Conservation (phyloP, 2,329 filamentous ascomycete species). For the Aspergillus fumigatiaffinis region DNA sequence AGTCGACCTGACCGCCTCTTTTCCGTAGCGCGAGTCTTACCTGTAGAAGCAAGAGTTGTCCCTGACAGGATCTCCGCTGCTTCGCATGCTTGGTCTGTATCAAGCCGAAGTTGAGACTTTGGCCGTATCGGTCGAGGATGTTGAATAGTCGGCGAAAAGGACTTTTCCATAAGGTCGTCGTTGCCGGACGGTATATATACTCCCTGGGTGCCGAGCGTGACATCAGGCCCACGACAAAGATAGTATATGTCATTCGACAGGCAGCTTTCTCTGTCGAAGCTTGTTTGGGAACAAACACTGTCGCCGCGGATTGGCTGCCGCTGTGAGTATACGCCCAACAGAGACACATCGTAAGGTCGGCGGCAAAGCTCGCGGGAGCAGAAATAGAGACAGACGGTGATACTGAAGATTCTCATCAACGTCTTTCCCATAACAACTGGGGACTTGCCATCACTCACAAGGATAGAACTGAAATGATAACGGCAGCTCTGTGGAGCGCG, state of each 20-base stretch:
- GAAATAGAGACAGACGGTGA: conserved; percentile 35
- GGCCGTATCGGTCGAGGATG: conserved; percentile 28
- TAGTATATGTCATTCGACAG: conserved; percentile 37
- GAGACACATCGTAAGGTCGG: conserved; percentile 35
- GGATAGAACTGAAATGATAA: conserved; percentile 32
- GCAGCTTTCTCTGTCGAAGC: conserved; percentile 34
- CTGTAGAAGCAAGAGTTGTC: conserved; percentile 23
- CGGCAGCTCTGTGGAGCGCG: conserved; percentile 31
- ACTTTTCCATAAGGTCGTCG: conserved; percentile 20
- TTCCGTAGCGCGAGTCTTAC: conserved; percentile 15
- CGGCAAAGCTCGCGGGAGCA: conserved; percentile 36
- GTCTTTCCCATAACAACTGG: background rate
- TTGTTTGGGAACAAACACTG: conserved; percentile 31
- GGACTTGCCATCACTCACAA: conserved; percentile 25
- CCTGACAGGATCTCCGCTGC: conserved; percentile 28
- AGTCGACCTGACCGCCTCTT: conserved; percentile 14
- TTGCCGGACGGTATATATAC: conserved; percentile 20
- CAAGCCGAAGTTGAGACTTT: conserved; percentile 29
- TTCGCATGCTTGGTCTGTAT: conserved; percentile 24
- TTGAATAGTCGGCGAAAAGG: conserved; percentile 27
- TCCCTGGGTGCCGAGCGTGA: conserved; percentile 22
- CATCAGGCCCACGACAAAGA: conserved; percentile 33
- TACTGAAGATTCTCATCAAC: conserved; percentile 17
- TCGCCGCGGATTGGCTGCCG: conserved; percentile 18
- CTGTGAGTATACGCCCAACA: conserved; percentile 33